A percentile compares a stretch with the other conserved stretches of the same genome.
Conservation (phyloP, 2,329 filamentous ascomycete species). For the Ophiobolus disseminans region DNA sequence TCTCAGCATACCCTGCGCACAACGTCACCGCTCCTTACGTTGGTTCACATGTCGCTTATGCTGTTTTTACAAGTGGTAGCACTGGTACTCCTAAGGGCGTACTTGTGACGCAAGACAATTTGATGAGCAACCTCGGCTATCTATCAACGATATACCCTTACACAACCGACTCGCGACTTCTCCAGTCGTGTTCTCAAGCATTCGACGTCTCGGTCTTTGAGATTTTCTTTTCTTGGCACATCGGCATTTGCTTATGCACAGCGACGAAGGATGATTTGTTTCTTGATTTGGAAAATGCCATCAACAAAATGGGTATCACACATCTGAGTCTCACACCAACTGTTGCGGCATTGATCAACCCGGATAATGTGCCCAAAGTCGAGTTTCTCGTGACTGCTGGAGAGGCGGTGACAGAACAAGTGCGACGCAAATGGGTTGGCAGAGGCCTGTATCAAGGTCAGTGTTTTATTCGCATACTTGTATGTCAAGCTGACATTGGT, state of each 20-base stretch:
- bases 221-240: slow-evolving; percentile 83
- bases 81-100: slow-evolving; percentile 84
- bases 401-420: slow-evolving; percentile 76
- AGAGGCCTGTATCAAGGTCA: slow-evolving; percentile 72
- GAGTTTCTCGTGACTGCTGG: slow-evolving; percentile 81
- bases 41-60: slow-evolving; percentile 69
- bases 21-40: slow-evolving; percentile 52
- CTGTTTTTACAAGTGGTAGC: slow-evolving; percentile 84
- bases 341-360: slow-evolving; percentile 76
- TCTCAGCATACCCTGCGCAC: slow-evolving; percentile 37
- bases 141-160: slow-evolving; percentile 72
- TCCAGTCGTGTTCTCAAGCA: slow-evolving; percentile 83
- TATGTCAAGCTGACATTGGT: slow-evolving; percentile 2
- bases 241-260: slow-evolving; percentile 79
- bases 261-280: slow-evolving; percentile 77
- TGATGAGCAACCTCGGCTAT: slow-evolving; percentile 76
- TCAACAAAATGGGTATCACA: slow-evolving; percentile 70
- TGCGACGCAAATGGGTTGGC: slow-evolving; percentile 72
- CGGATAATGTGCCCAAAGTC: slow-evolving; percentile 72
- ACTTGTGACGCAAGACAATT: slow-evolving; percentile 75
- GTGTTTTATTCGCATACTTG: slow-evolving; percentile 33
- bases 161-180: slow-evolving; percentile 62
- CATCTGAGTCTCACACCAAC: slow-evolving; percentile 88
- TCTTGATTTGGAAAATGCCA: slow-evolving; percentile 71
- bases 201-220: slow-evolving; percentile 92